These are phyloP conservation scores for Effrenium voratum DNA, from an alignment of 73 alveolate species.

Conservation along the genomic window DNA sequence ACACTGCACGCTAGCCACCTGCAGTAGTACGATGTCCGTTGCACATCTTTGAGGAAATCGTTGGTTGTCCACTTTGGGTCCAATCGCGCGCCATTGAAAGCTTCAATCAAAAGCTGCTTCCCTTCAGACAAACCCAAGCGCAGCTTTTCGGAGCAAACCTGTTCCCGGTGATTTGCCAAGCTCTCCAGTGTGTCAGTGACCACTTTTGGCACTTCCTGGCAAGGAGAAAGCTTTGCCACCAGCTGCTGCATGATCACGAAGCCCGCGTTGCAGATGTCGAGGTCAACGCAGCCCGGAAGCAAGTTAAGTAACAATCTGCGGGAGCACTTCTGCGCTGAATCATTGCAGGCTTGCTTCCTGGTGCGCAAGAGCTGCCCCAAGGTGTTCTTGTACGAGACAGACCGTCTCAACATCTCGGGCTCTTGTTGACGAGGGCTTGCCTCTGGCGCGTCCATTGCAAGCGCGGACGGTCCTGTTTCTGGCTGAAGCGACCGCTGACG, in stretches of 20 bases:
- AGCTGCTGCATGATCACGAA: constrained; percentile 3
- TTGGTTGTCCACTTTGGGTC: neutral
- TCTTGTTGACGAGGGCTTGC: neutral
- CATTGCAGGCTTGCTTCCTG: no score
- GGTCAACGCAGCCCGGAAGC: neutral
- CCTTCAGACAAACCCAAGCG: neutral
- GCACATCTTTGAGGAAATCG: neutral
- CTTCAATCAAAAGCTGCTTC: neutral
- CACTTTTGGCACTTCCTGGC: neutral
- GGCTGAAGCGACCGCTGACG: no score
- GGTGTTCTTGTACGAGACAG: neutral
- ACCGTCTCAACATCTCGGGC: neutral
- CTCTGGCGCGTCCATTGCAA: neutral
- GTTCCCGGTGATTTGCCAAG: neutral
- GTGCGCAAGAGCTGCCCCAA: no score
- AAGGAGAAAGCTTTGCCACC: neutral
- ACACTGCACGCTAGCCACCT: neutral
- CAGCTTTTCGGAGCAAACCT: neutral
- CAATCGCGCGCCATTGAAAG: neutral
- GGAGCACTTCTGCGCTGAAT: no score
- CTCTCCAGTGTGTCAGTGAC: neutral
- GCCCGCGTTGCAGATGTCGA: constrained; percentile 13
- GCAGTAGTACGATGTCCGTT: neutral
- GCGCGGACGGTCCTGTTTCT: no score
- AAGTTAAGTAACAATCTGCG: no score